These are phyloP conservation scores for Gamsiella multidivaricata DNA, from an alignment of 192 early-diverging fungal genomes.

Conservation along the genomic window DNA sequence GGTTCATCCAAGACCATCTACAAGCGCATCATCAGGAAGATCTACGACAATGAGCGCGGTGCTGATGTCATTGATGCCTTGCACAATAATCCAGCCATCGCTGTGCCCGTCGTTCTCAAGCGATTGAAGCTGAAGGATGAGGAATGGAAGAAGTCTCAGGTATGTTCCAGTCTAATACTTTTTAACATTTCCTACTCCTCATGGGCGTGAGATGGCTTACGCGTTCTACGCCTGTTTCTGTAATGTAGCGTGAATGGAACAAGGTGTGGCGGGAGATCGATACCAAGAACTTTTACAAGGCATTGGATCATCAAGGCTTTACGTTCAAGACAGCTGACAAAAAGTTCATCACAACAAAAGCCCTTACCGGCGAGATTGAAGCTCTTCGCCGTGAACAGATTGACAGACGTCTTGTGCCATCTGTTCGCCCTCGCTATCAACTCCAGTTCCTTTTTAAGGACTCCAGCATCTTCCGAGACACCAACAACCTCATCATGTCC, in stretches of 20 bases:
- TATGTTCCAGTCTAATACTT: slow-evolving; percentile 25
- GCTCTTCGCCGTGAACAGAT: slow-evolving; percentile 83
- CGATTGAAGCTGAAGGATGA: slow-evolving; percentile 98
- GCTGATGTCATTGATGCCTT: slow-evolving; percentile 91
- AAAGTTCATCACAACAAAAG: slow-evolving; percentile 81
- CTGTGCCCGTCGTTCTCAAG: slow-evolving; percentile 93
- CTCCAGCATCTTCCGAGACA: slow-evolving; percentile 78
- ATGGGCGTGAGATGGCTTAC: not conserved
- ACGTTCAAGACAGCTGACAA: slow-evolving; percentile 90
- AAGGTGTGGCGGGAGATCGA: slow-evolving; percentile 98
- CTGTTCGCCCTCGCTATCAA: slow-evolving; percentile 69
- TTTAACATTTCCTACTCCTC: not conserved
- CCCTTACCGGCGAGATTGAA: slow-evolving; percentile 89
- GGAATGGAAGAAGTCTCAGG: slow-evolving; percentile 93
- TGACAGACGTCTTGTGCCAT: slow-evolving; percentile 58
- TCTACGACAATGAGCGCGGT: slow-evolving; percentile 91
- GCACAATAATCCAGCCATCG: slow-evolving; percentile 90
- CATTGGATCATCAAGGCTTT: slow-evolving; percentile 95
- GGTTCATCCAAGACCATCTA: slow-evolving; percentile 90
- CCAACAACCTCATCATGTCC: slow-evolving; percentile 77
- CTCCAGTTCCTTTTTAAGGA: slow-evolving; percentile 85
- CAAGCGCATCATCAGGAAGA: slow-evolving; percentile 92
- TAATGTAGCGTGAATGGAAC: slow-evolving; percentile 87
- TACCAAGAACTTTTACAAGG: slow-evolving; percentile 91
- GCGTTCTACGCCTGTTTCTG: not conserved